phyloP scores from a whole-genome alignment of 441 rosid genomes.

The Omphalea diandra region DNA sequence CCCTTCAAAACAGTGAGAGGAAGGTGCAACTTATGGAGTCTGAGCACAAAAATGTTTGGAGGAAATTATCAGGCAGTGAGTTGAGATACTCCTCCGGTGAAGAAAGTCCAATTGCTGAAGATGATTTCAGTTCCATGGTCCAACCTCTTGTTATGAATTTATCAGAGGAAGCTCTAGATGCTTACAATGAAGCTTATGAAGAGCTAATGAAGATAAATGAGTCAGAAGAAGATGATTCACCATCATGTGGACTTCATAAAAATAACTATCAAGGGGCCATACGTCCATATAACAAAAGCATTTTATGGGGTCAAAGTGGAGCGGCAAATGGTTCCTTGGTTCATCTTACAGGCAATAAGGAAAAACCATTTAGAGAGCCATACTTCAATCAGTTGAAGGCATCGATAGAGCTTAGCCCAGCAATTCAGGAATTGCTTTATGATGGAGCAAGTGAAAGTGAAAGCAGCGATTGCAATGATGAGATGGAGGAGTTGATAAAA shows the following conservation, averaged over 20 bases:
- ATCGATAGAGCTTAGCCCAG: conserved; percentile 15
- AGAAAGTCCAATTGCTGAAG: conserved; percentile 33
- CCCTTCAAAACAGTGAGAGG: conserved; percentile 67
- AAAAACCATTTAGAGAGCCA: conserved; percentile 5
- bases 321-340: conserved; percentile 17
- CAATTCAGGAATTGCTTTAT: conserved; percentile 42
- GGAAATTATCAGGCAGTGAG: conserved; percentile 34
- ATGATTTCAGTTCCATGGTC: conserved; percentile 28
- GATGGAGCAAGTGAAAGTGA: conserved; percentile 44
- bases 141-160: conserved; percentile 68
- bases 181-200: conserved; percentile 67
- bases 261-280: conserved; percentile 24
- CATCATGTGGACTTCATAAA: conserved; percentile 28
- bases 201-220: conserved; percentile 60
- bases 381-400: conserved; percentile 14
- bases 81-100: conserved; percentile 33
- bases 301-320: conserved; percentile 26
- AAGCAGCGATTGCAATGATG: conserved; percentile 49
- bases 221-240: conserved; percentile 56
- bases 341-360: neutral
- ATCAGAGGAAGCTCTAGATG: conserved; percentile 74
- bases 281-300: conserved; percentile 26
- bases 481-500: conserved; percentile 66
- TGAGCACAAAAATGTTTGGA: conserved; percentile 32
- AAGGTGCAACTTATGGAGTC: conserved; percentile 56